A percentile compares a stretch with the other conserved stretches of the same genome.
Evolutionary conservation across 257 asterid genomes (phyloP).

Genomic region (Solanum piurae): DNA sequence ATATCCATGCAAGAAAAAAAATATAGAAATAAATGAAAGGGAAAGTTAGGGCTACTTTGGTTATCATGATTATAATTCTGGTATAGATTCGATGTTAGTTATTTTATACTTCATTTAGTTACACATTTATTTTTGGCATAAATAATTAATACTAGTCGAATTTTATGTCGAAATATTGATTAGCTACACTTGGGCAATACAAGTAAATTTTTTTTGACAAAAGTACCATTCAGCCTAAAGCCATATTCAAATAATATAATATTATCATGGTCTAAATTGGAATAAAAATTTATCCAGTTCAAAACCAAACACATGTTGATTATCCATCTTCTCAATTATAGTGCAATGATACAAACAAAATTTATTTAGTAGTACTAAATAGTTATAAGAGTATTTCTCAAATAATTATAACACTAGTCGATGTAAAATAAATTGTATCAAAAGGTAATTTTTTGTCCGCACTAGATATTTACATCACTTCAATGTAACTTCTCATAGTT

Average conservation of each 20-base stretch:
- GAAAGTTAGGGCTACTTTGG: background rate
- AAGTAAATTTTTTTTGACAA: background rate
- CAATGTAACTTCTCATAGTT: background rate
- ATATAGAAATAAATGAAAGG: background rate
- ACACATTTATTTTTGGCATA: background rate
- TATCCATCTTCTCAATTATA: background rate
- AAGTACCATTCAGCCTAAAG: background rate
- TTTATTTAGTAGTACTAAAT: background rate
- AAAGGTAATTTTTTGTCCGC: background rate
- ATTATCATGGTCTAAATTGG: background rate
- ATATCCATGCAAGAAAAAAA: background rate
- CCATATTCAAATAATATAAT: background rate
- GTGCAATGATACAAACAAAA: background rate
- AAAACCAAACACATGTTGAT: background rate
- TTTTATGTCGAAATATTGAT: background rate
- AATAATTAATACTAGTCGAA: background rate
- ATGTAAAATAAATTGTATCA: background rate
- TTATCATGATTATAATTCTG: background rate
- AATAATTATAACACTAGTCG: background rate
- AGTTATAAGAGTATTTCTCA: background rate
- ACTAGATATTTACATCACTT: background rate
- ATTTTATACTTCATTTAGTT: background rate
- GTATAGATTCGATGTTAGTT: background rate
- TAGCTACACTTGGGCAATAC: background rate
- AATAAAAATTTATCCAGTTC: background rate